Base-by-base conservation (phyloP, 345 rosid species). In the Hypericum androsaemum region DNA sequence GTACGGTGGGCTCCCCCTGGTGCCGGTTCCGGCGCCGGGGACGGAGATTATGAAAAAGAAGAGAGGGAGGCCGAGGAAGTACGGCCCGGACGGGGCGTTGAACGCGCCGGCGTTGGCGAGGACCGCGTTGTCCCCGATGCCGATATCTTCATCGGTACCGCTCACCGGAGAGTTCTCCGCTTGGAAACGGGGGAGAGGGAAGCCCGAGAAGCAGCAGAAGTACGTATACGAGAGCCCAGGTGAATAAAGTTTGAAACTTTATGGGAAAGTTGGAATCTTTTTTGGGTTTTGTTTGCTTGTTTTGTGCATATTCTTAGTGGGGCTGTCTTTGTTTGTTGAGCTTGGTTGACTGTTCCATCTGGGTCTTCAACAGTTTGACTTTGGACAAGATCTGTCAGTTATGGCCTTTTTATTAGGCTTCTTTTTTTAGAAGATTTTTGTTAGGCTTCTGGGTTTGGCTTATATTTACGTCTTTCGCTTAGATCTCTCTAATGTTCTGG, bases 51-150 rank as follows among this genome's bases (percentile, higher is more conserved):
- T 50, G 65, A 94, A 82, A 79, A 92, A 85, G 77, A 88, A 81
- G 77, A 80, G 98, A 71, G 96, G 96, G 5, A 73, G 96, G 60
- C 96, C 98, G 5, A 80, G 88, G 57, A 92, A 92, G 80, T 80
- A 74, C 60, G 73, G 77, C 7, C 81, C 88, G 1, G 97, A 88
- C 47, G 95, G 95, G 15, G 50, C 68, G 1, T 50, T 75, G 56
- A 63, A 73, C 6, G 2, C 32, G 32, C 4, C 4, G 32, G 32
- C 32, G 32, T 1, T 22, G 32, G 32, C 32, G 32, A 22, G 32
- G 32, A 41, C 57, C 58, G 67, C 97, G 41, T 64, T 85, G 47
- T 92, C 97, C 10, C 95, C 99, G 9, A 81, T 74, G 95, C 95
- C 97, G 9, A 81, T 92, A 60, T 88, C 99, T 0, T 71, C 95